Base-by-base conservation (phyloP, 2,329 filamentous ascomycete species). In the Xylariaceae sp. region DNA sequence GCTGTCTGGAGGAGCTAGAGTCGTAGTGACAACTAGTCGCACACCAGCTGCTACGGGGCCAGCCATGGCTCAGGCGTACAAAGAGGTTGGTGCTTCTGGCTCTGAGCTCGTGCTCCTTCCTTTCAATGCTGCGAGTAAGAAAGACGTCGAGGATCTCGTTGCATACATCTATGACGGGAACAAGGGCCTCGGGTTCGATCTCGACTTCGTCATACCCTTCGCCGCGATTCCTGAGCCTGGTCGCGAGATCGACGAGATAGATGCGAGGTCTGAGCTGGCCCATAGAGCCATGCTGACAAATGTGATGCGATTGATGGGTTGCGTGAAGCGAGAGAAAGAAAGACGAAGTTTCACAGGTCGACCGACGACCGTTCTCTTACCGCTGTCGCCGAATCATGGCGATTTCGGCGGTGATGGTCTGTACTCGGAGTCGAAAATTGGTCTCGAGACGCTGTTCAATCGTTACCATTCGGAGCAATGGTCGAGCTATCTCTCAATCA, bases 211-310 rank as follows among this genome's bases (percentile, higher is more conserved):
- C 56, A 82, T 99, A 58, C 94, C 94, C 7, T 99, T 99, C 69
- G 94, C 94, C 55, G 94, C 94, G 65, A 99, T 99, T 60, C 90
- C 94, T 0, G 94, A 97, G 76, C 96, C 96, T 62, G 94, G 94
- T 46, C 92, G 94, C 58, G 91, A 99, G 73, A 97, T 99, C 54
- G 93, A 99, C 69, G 87, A 79, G 69, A 91, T 99, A 58, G 94
- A 99, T 73, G 97, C 91, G 59, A 95, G 93, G 74, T 97, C 94
- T 11, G 94, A 99, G 75, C 84, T 99, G 57, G 94, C 94, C 61
- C 94, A 97, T 72, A 90, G 94, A 60, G 97, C 99, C 77, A 97
- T 99, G 94, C 79, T 99, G 71, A 97, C 93, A 66, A 99, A 99
- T 73, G 80, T 97, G 9, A 78, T 97, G 58, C 90, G 94, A 62